Base-by-base conservation (phyloP, 257 asterid species). In the Striga asiatica region DNA sequence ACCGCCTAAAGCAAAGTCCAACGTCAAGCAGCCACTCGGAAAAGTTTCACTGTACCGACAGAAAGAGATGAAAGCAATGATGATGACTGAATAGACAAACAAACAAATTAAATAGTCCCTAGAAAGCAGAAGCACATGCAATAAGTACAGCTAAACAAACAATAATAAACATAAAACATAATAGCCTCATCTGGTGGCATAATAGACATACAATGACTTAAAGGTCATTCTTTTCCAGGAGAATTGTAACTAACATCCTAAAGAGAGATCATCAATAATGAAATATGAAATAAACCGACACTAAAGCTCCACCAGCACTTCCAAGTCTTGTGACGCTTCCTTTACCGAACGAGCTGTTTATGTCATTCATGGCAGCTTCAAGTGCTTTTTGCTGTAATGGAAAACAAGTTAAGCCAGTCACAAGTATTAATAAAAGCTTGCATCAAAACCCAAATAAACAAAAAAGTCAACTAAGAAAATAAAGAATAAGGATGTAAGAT, bases 251-350 rank as follows among this genome's bases (percentile, higher is more conserved):
- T 7, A 1, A 32, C 38, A 4, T 32, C 51, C 42, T 8, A 16
- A 21, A 25, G 38, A 56, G 62, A 48, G 41, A 19, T 23, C 39
- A 42, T 4, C 29, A 42, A 6, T 46, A 46, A 64, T 28, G 53
- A n/a, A 12, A 8, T 60, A 71, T 28, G 21, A 54, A 64, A 62
- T 57, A 63, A 54, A 69, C 95, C 45, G 80, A 91, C 98, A 91
- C 98, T 45, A 91, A 75, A 53, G 98, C 98, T 65, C 98, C 95
- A 38, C 98, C 98, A 17, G 89, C 85, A 73, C 98, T 87, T 58
- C 97, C 98, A 58, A 91, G 79, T 73, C 97, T 77, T 28, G 98
- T 91, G 52, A 91, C 96, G 45, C 97, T 91, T 73, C 98, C 98
- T 63, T 91, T 91, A 62, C 98, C 98, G 57, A 91, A 91, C 8